Base-by-base conservation (phyloP, 2,329 filamentous ascomycete genomes). In the Scedosporium boydii region DNA sequence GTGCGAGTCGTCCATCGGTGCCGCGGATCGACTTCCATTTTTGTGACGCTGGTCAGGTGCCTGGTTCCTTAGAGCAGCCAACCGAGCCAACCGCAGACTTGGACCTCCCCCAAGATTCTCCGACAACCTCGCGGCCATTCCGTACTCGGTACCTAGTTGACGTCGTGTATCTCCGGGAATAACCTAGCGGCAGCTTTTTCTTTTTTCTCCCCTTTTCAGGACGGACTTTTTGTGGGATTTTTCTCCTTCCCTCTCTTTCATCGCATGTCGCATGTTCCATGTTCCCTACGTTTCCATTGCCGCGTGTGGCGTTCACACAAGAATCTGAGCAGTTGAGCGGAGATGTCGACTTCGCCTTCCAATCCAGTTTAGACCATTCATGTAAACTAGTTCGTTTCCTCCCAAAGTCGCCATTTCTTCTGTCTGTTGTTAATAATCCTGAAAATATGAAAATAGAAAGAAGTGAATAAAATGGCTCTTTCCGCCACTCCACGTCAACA, bases 121-220 rank as follows among this genome's bases (percentile, higher is more conserved):
- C 51, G 21, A 55, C 12, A 23, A 27, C 23, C 6, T 55, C 23
- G 51, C 51, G 51, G 21, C 51, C 58, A 44, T 44, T 59, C 58
- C 58, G 58, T 38, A 59, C n/a, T 59, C 58, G 58, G 58, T 6
- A 10, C 34, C 34, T 10, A 38, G 34, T 38, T 38, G 34, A 38
- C 34, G 34, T 38, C 9, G 34, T 38, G 34, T 38, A 27, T 55
- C 26, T 34, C 59, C 59, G 59, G 46, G 42, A 61, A 61, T 41
- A 61, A 61, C 59, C 59, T 61, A 55, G 57, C 57, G 59, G 41
- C 18, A 12, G 23, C 21, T 16, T 59, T 46, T 44, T 23, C 41
- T 34, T 7, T 60, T 60, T 7, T 6, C 26, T 12, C 21, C 7
- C 38, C 6, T 16, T 21, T 10, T 7, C 21, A 9, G 26, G n/a